Percentiles rank a stretch among this genome's conserved stretches.
Evolutionary conservation across 2,329 filamentous ascomycete genomes (phyloP).

Genomic region (Didymella lethalis): DNA sequence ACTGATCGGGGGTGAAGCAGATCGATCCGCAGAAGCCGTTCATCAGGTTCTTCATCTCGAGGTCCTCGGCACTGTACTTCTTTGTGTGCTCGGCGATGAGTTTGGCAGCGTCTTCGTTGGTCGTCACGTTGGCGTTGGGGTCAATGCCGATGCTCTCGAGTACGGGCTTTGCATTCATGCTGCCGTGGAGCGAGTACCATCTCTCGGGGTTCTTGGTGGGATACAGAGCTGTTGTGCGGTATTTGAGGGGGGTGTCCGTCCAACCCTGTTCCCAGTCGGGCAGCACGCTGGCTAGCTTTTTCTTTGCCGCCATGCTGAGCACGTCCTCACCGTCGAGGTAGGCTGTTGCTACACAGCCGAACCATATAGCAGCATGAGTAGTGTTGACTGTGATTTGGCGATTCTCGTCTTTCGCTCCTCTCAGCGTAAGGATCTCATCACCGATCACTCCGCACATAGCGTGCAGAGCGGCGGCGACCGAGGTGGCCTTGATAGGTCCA

Average conservation of each 20-base stretch:
- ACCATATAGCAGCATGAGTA: conserved; percentile 57
- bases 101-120: conserved; percentile 35
- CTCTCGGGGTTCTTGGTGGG: conserved; percentile 55
- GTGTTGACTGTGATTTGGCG: conserved; percentile 55
- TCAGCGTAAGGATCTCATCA: conserved; percentile 50
- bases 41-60: conserved; percentile 29
- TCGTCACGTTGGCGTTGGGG: conserved; percentile 24
- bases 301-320: conserved; percentile 34
- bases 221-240: conserved; percentile 50
- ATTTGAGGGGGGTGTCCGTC: conserved; percentile 48
- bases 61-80: conserved; percentile 45
- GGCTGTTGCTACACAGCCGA: conserved; percentile 52
- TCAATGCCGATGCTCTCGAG: conserved; percentile 59
- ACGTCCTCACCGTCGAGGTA: conserved; percentile 49
- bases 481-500: conserved; percentile 56
- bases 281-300: conserved; percentile 41
- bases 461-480: conserved; percentile 54
- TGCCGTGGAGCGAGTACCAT: conserved; percentile 63
- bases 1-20: conserved; percentile 55
- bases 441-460: conserved; percentile 56
- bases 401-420: conserved; percentile 27
- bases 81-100: conserved; percentile 30
- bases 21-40: conserved; percentile 50
- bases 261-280: conserved; percentile 54
- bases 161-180: conserved; percentile 55